phyloP scores from a whole-genome alignment of 1,284 basidiomycete species.

The Grifola frondosa region DNA sequence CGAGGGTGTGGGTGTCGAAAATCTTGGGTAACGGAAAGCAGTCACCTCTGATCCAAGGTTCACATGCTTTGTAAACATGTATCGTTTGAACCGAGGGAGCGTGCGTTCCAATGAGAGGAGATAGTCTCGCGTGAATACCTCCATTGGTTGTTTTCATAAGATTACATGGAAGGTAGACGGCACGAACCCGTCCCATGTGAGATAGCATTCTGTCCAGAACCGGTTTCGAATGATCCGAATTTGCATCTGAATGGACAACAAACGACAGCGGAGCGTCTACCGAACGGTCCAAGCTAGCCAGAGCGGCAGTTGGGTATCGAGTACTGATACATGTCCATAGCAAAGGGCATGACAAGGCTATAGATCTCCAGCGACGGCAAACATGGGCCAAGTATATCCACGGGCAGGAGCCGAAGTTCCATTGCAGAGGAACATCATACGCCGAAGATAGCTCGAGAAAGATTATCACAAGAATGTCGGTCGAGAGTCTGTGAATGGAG shows the following conservation, averaged over 20 bases:
- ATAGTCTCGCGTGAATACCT: constrained; percentile 22
- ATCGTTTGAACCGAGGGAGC: constrained; percentile 29
- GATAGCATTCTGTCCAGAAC: constrained; percentile 24
- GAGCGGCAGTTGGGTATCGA: constrained; percentile 24
- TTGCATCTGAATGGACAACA: constrained; percentile 21
- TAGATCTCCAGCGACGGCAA: constrained; percentile 28
- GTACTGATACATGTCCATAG: constrained; percentile 33
- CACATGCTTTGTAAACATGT: constrained; percentile 25
- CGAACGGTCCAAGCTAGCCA: constrained; percentile 29
- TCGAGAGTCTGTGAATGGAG: constrained; percentile 26
- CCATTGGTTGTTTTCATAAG: constrained; percentile 23
- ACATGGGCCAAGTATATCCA: constrained; percentile 29
- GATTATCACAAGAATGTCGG: constrained; percentile 29
- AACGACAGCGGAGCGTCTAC: constrained; percentile 28
- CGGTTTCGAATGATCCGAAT: constrained; percentile 13
- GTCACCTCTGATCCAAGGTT: constrained; percentile 15
- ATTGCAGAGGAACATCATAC: constrained; percentile 19
- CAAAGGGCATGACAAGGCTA: constrained; percentile 26
- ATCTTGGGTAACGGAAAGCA: constrained; percentile 27
- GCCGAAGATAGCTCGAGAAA: constrained; percentile 25
- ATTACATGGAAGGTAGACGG: constrained; percentile 28
- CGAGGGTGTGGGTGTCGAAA: constrained; percentile 28
- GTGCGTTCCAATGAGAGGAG: constrained; percentile 22
- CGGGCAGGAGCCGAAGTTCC: constrained; percentile 25
- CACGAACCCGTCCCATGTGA: constrained; percentile 27